phyloP scores from a whole-genome alignment of 1,284 basidiomycete species.

The Boletus sp. region DNA sequence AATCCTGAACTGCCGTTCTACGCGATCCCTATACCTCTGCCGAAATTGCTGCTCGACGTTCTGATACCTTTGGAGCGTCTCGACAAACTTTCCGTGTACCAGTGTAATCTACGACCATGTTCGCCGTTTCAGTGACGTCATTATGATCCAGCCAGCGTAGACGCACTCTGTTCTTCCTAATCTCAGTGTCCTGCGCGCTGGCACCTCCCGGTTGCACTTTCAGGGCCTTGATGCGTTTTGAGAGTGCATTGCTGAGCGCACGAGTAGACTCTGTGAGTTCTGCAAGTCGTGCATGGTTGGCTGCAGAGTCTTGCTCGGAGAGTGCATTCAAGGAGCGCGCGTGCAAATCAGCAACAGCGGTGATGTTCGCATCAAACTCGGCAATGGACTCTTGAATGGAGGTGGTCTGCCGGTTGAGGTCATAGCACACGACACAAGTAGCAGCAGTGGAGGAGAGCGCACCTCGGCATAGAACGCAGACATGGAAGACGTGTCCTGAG shows the following conservation, averaged over 20 bases:
- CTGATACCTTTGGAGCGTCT: constrained; percentile 73
- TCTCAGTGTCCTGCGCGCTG: constrained; percentile 50
- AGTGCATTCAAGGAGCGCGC: constrained; percentile 55
- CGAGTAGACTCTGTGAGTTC: constrained; percentile 61
- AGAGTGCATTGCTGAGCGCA: constrained; percentile 56
- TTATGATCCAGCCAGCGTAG: constrained; percentile 23
- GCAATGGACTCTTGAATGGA: constrained; percentile 59
- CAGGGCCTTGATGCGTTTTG: constrained; percentile 62
- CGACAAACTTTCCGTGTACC: constrained; percentile 60
- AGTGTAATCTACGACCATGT: constrained; percentile 43
- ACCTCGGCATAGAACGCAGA: constrained; percentile 34
- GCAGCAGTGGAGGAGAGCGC: not conserved
- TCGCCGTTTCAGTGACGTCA: not conserved
- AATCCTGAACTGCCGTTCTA: constrained; percentile 88
- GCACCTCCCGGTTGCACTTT: constrained; percentile 35
- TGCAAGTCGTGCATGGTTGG: constrained; percentile 48
- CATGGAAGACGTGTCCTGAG: constrained; percentile 25
- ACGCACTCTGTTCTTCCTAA: constrained; percentile 68
- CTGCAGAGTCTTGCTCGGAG: constrained; percentile 44
- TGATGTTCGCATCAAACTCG: constrained; percentile 53
- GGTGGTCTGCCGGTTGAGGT: constrained; percentile 37
- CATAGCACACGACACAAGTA: not conserved
- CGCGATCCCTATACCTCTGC: constrained; percentile 74
- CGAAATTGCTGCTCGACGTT: constrained; percentile 84
- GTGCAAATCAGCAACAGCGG: constrained; percentile 56